These are phyloP conservation scores for Pseudonitzschia multistriata DNA, from an alignment of 108 stramenopile genomes.

Conservation along the genomic window DNA sequence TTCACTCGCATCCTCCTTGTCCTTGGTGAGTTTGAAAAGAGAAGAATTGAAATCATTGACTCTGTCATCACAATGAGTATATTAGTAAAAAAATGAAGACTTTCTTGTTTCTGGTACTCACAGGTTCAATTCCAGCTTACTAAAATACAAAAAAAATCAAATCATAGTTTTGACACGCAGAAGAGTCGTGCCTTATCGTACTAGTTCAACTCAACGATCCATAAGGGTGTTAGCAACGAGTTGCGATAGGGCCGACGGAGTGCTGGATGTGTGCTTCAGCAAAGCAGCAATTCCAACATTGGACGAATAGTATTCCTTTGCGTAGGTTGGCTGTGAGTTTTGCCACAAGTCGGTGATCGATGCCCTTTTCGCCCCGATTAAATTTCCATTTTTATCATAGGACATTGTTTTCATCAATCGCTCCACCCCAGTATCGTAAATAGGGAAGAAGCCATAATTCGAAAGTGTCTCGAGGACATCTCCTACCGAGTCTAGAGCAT, in stretches of 20 bases:
- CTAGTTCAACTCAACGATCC: too few species aligned
- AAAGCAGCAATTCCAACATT: slow-evolving; percentile 28
- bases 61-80: too few species aligned
- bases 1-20: too few species aligned
- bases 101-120: too few species aligned
- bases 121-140: too few species aligned
- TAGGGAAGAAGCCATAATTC: not conserved
- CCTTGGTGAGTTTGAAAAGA: too few species aligned
- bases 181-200: too few species aligned
- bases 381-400: not conserved
- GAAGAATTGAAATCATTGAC: too few species aligned
- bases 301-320: slow-evolving; percentile 23
- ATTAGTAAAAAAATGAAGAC: too few species aligned
- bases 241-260: not conserved
- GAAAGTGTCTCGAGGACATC: slow-evolving; percentile 7
- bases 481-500: slow-evolving; percentile 1
- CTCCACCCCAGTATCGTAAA: slow-evolving; percentile 41
- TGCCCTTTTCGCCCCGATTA: not conserved
- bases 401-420: slow-evolving; percentile 12
- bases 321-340: slow-evolving; percentile 20
- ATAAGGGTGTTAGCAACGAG: not conserved
- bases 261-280: slow-evolving; percentile 12
- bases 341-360: slow-evolving; percentile 7
- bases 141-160: too few species aligned
- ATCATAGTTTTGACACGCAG: too few species aligned